phyloP scores from a whole-genome alignment of 169 alveolate genomes.

The Plasmodium coatneyi region DNA sequence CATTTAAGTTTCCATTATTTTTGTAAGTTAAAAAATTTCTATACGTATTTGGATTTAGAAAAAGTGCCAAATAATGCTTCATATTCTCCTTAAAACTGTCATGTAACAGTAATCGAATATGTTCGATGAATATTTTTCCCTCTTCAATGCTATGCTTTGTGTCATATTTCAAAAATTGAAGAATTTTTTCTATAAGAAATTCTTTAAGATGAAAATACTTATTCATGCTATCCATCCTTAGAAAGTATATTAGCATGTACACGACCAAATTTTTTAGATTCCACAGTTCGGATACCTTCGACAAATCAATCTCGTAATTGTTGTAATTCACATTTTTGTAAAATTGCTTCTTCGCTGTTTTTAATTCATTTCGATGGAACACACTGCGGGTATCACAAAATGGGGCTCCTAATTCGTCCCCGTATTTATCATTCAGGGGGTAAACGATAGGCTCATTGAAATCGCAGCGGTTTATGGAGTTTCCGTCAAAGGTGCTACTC shows the following conservation, averaged over 20 bases:
- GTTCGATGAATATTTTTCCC: conserved; percentile 23
- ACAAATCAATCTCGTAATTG: conserved; percentile 20
- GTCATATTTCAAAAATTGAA: conserved; percentile 44
- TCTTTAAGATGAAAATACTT: conserved; percentile 29
- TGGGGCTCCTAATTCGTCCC: background rate
- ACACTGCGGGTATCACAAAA: background rate
- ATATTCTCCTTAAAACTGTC: conserved; percentile 38
- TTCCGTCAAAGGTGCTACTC: background rate
- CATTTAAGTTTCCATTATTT: conserved; percentile 1
- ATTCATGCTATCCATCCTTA: background rate
- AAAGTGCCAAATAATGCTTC: conserved; percentile 39
- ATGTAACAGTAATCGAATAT: conserved; percentile 40
- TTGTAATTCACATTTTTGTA: conserved; percentile 25
- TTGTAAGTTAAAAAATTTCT: background rate
- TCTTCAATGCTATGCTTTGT: conserved; percentile 17
- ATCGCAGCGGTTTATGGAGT: background rate
- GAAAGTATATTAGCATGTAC: conserved; percentile 21
- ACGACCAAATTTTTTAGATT: conserved; percentile 35
- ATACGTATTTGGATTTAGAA: conserved; percentile 46
- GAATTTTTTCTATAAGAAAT: conserved; percentile 43
- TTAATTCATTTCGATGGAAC: background rate
- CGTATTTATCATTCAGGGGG: background rate
- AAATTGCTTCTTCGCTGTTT: conserved; percentile 24
- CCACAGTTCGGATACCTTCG: background rate
- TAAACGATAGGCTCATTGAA: background rate